Base-by-base conservation (phyloP, 495 filamentous ascomycete genomes). In the Tuber melanosporum region DNA sequence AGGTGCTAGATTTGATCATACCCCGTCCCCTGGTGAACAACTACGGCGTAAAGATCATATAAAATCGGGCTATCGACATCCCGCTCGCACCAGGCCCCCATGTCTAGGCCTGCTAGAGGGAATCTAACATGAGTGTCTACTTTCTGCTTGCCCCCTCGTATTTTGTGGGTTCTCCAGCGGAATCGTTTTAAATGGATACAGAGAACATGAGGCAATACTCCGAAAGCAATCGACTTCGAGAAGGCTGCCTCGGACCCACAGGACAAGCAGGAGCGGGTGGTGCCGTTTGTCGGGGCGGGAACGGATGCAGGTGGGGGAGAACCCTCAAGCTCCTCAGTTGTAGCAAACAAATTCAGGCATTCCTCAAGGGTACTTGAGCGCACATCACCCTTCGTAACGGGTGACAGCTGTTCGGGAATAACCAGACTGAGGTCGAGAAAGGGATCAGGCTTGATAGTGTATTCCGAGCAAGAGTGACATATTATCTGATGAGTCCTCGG, bases 131-230 rank as follows among this genome's bases (percentile, higher is more conserved):
- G 80, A 47, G 80, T 75, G 70, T 82, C 80, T 19, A 82, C 80
- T 72, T 82, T 82, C 62, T 82, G 79, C 66, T 82, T 82, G 44
- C 80, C 73, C 6, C 80, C 75, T 36, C 74, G 79, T 17, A 79
- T 62, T 73, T 73, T 71, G 36, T 82, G 76, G 69, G 70, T 75
- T 39, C 76, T 75, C 80, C 80, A 82, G 22, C 80, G 80, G 52
- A 82, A 82, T 69, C 80, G 72, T 43, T 82, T 82, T 43, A 82
- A 73, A 32, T 82, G 80, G 43, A 82, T 82, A 77, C 80, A 82
- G 44, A 82, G 69, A 71, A 82, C 73, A 26, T 72, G 71, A 19
- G 80, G 80, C 22, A 82, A 74, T 76, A 74, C 80, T 70, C 80
- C 80, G 75, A 82, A 78, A 39, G 76, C 78, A 36, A 82, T 78